Base-by-base conservation (phyloP, 2,329 filamentous ascomycete species). In the Trichoderma polysporum region DNA sequence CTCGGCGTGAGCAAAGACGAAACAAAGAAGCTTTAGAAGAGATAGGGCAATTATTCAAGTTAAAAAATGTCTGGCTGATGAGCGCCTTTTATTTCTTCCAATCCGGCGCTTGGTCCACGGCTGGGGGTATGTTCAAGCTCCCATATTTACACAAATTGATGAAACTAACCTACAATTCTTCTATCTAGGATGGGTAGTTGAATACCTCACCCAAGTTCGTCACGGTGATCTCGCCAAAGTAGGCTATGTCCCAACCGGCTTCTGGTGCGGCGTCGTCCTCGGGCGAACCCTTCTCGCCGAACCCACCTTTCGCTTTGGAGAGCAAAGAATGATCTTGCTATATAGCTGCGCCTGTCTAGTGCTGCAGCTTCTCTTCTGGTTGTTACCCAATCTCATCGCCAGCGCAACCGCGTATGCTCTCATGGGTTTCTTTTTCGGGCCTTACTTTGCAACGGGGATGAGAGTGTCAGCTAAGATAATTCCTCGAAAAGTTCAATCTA, bases 351-450 rank as follows among this genome's bases (percentile, higher is more conserved):
- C 88, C 17, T 84, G 86, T 3, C 88, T 92, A 74, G 86, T 75
- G 0, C 82, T 92, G 5, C 86, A 92, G 72, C 83, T 94, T 0
- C 77, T 94, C 50, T 91, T 94, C 80, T 95, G 91, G 91, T 87
- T 94, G 2, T 89, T 94, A 0, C 91, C 92, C 0, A 85, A 89
- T 61, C 92, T 94, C 75, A 86, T 90, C 73, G 89, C 91, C 7
- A 92, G 90, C 0, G 89, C 90, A 0, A 83, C 94, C 2, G 88
- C 90, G 3, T 88, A 93, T 10, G 82, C 87, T 0, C 75, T 94
- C 0, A 86, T 92, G 69, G 92, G 92, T 0, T 93, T 94, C 82
- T 93, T 94, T 74, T 82, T 95, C 0, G 92, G 92, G 0, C 92
- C 92, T 0, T 77, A 94, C 19, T 95, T 94, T 75, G 91, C 92